Evolutionary conservation across 768 basidiomycete genomes (phyloP), one percentile per base, ranked within the genome.

Genomic region (Lactarius psammicola): DNA sequence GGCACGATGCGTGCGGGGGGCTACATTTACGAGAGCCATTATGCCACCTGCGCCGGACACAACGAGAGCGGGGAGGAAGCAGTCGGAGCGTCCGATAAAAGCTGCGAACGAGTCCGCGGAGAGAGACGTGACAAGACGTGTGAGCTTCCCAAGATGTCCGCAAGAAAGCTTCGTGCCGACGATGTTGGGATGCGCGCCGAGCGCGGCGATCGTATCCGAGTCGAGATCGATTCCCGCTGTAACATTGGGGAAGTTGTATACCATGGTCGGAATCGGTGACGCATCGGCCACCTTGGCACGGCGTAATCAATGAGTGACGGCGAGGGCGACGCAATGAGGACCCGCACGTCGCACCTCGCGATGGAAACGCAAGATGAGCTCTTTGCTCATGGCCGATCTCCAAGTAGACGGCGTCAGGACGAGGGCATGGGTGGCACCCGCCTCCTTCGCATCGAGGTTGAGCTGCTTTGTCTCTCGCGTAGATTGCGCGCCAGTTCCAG

Each of bases 161-260:
- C 92, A 94, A 36, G 93, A 94, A 28, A 95, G 81, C 76, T 90
- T 94, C 59, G 84, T 86, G 65, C 93, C 93, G 65, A 94, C 88
- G 69, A 92, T 91, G 76, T 94, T 94, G 7, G 89, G 89, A 73
- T 93, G 92, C 54, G 82, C 75, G 4, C 89, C 87, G 38, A 95
- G 82, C 20, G 81, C 78, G 58, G 80, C 80, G 71, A 95, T 82
- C 59, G 82, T 81, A 74, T 94, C 92, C 0, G 91, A 92, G 74
- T 92, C 89, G 44, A 95, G 84, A 73, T 95, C 90, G 66, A 90
- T 83, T 17, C 93, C 92, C 0, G 92, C 87, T 17, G 88, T 89
- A 61, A 90, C 90, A 56, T 79, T 81, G 51, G 92, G 90, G 77
- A 93, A 94, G 77, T 94, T 94, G 80, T 94, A 94, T 58, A 94